Evolutionary conservation across 2,329 filamentous ascomycete genomes (phyloP).

Genomic region (Pseudogymnoascus sp.): DNA sequence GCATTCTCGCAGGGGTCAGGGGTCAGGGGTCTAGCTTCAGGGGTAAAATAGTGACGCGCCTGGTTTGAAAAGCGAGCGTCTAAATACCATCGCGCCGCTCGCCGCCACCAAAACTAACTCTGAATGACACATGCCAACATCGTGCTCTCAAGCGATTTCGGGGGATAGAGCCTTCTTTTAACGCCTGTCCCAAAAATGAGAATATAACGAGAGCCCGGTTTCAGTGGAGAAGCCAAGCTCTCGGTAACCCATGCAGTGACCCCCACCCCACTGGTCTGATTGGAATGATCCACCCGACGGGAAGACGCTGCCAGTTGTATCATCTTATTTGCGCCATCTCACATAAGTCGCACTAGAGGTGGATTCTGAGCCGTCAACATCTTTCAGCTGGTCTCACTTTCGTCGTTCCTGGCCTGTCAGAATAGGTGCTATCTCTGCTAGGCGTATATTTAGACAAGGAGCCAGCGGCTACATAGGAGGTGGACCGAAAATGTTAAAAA

Average conservation of each 20-base stretch:
- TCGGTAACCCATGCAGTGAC: neutral
- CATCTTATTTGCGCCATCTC: neutral
- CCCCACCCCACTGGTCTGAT: neutral
- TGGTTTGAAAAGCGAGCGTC: neutral
- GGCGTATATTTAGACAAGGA: neutral
- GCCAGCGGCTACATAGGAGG: neutral
- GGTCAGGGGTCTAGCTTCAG: neutral
- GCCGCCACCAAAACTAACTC: neutral
- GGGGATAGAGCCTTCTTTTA: neutral
- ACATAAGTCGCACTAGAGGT: neutral
- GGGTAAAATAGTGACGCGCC: neutral
- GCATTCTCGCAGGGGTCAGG: neutral
- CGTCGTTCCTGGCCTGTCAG: neutral
- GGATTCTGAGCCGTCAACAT: neutral
- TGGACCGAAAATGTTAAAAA: neutral
- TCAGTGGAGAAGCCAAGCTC: neutral
- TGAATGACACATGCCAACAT: neutral
- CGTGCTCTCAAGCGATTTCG: neutral
- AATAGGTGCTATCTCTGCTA: neutral
- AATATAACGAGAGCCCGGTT: neutral
- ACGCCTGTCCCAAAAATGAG: neutral
- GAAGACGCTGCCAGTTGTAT: neutral
- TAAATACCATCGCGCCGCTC: neutral
- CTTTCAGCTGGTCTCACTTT: neutral
- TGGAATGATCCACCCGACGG: neutral